Evolutionary conservation across 2,329 filamentous ascomycete genomes (phyloP).

Genomic region (Ophiostoma tasmaniense): DNA sequence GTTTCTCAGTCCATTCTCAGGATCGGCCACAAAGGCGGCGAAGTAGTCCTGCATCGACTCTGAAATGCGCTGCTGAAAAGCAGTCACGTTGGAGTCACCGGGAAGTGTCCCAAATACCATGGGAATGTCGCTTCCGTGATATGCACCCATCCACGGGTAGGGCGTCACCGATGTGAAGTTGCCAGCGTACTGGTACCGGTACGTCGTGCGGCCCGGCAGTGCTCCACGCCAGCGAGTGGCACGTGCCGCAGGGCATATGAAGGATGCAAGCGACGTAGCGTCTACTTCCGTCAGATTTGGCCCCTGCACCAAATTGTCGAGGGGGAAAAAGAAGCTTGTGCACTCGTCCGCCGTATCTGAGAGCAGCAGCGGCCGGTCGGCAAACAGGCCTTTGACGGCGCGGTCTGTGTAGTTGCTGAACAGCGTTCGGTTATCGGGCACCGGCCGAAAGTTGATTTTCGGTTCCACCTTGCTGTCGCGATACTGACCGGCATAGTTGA

Average conservation of each 20-base stretch:
- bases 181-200: constrained; percentile 40
- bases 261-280: constrained; percentile 26
- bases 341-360: constrained; percentile 40
- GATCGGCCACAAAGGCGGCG: neutral
- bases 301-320: neutral
- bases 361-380: constrained; percentile 34
- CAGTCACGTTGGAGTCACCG: neutral
- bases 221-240: constrained; percentile 30
- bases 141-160: constrained; percentile 35
- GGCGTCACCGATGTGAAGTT: constrained; percentile 42
- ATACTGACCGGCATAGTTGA: constrained; percentile 27
- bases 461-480: constrained; percentile 28
- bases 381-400: constrained; percentile 31
- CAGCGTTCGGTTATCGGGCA: constrained; percentile 21
- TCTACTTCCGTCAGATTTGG: neutral
- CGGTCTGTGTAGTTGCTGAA: constrained; percentile 33
- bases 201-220: constrained; percentile 27
- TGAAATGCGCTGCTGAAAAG: neutral
- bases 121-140: constrained; percentile 40
- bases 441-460: neutral
- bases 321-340: constrained; percentile 36
- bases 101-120: constrained; percentile 37
- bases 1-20: neutral
- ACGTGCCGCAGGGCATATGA: constrained; percentile 37
- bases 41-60: neutral